A percentile compares a stretch with the other conserved stretches of the same genome.
These are phyloP conservation scores for Ceriops zippeliana DNA, from an alignment of 345 rosid genomes.

Conservation along the genomic window DNA sequence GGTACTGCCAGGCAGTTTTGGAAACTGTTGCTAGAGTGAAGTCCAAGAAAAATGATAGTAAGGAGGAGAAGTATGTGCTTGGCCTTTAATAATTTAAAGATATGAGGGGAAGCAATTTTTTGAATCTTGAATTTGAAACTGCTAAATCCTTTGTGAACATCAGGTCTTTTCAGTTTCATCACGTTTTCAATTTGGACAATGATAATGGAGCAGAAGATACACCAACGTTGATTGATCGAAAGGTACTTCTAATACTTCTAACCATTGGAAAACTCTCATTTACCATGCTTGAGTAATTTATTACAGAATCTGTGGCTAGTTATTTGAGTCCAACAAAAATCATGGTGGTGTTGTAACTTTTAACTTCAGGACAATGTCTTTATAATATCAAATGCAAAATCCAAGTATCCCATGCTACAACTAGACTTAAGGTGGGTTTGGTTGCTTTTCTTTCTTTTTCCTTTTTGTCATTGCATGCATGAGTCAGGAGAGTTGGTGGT, in stretches of 20 bases:
- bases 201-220: slow-evolving; percentile 86
- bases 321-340: not conserved
- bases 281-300: not conserved
- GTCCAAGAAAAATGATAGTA: slow-evolving; percentile 82
- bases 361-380: slow-evolving; percentile 78
- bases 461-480: not conserved
- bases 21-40: slow-evolving; percentile 86
- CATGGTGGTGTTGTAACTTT: not conserved
- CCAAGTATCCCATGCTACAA: slow-evolving; percentile 89
- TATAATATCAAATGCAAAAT: slow-evolving; percentile 92
- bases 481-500: not conserved
- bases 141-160: slow-evolving; percentile 9
- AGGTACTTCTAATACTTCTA: slow-evolving; percentile 35
- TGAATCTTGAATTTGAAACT: not conserved
- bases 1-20: slow-evolving; percentile 69
- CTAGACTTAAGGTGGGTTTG: slow-evolving; percentile 72
- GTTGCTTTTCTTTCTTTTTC: not conserved
- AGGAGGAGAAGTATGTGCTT: slow-evolving; percentile 75
- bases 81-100: slow-evolving; percentile 9
- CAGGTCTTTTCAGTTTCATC: slow-evolving; percentile 79
- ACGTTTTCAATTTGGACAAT: slow-evolving; percentile 81
- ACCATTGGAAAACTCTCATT: not conserved
- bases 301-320: not conserved
- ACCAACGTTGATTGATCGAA: slow-evolving; percentile 83
- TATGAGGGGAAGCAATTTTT: not conserved